Percentiles rank a stretch among this genome's conserved stretches.
phyloP scores from a whole-genome alignment of 352 stramenopile species.

The Phytophthora rubi region DNA sequence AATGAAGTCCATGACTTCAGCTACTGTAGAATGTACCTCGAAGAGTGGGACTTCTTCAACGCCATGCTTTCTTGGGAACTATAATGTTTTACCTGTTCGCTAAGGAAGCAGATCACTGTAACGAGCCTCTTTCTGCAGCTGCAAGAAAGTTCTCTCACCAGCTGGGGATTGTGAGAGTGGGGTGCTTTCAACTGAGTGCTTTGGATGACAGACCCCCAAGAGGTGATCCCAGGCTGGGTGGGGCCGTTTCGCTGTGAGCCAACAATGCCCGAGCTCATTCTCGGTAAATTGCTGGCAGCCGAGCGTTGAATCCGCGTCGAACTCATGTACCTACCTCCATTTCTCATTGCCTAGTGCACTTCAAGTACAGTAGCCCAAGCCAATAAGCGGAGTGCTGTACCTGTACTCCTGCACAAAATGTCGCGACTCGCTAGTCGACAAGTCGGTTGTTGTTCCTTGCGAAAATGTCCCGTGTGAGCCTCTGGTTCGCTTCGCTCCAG shows the following conservation, averaged over 20 bases:
- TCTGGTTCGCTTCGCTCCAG: neutral
- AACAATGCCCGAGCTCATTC: neutral
- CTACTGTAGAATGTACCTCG: no score
- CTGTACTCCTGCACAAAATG: neutral
- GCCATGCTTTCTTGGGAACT: no score
- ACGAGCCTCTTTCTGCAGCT: slow-evolving; percentile 3
- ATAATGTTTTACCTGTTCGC: no score
- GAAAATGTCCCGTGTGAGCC: neutral
- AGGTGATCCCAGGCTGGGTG: neutral
- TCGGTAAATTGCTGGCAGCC: neutral
- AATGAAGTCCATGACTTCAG: no score
- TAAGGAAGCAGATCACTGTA: no score
- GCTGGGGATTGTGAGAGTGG: slow-evolving; percentile 2
- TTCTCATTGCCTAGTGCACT: neutral
- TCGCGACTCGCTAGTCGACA: slow-evolving; percentile 4
- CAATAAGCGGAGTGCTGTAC: neutral
- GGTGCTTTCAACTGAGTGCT: neutral
- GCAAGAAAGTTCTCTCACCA: slow-evolving; percentile 11
- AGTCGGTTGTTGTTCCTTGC: neutral
- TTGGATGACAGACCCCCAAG: no score
- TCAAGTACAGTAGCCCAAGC: neutral
- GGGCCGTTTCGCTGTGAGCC: neutral
- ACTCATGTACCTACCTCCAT: neutral
- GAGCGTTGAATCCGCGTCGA: neutral
- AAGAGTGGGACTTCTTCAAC: no score